phyloP scores from a whole-genome alignment of 768 basidiomycete species.

The Pleurotus djamor region DNA sequence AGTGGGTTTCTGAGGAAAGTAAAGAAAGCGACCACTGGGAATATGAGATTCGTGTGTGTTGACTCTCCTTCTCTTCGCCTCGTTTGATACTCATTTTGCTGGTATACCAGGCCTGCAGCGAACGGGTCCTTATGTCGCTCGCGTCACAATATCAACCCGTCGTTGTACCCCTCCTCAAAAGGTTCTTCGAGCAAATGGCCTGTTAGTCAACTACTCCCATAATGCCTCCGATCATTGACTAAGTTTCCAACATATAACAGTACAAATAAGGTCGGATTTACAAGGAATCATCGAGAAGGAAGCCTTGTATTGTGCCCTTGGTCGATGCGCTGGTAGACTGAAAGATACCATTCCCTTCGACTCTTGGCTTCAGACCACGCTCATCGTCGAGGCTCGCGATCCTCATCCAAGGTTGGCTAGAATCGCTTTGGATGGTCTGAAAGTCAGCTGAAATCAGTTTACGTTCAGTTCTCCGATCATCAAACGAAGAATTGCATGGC shows the following conservation, averaged over 20 bases:
- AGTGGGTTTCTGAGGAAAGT: constrained; percentile 90
- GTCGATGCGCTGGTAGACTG: constrained; percentile 71
- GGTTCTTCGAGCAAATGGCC: constrained; percentile 58
- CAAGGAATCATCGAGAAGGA: constrained; percentile 73
- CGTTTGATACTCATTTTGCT: not conserved
- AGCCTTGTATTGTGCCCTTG: constrained; percentile 85
- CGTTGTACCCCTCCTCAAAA: constrained; percentile 64
- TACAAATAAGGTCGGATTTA: constrained; percentile 50
- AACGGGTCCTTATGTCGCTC: constrained; percentile 85
- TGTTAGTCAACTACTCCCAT: constrained; percentile 36
- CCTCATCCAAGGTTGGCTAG: constrained; percentile 55
- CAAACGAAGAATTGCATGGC: constrained; percentile 94
- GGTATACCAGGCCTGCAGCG: constrained; percentile 75
- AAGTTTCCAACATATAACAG: constrained; percentile 24
- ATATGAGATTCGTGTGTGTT: constrained; percentile 81
- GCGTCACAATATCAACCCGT: constrained; percentile 66
- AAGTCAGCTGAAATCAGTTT: too few species aligned
- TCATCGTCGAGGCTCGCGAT: constrained; percentile 57
- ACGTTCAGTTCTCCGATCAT: constrained; percentile 90
- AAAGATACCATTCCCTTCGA: constrained; percentile 66
- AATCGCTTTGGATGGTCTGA: too few species aligned
- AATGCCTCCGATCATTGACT: constrained; percentile 1
- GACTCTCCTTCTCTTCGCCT: not conserved
- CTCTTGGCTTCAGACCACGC: constrained; percentile 62
- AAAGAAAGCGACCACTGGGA: constrained; percentile 92